Evolutionary conservation across 768 basidiomycete species (phyloP), one percentile per base, ranked within the genome.

Genomic region (Hydnum rufescens): DNA sequence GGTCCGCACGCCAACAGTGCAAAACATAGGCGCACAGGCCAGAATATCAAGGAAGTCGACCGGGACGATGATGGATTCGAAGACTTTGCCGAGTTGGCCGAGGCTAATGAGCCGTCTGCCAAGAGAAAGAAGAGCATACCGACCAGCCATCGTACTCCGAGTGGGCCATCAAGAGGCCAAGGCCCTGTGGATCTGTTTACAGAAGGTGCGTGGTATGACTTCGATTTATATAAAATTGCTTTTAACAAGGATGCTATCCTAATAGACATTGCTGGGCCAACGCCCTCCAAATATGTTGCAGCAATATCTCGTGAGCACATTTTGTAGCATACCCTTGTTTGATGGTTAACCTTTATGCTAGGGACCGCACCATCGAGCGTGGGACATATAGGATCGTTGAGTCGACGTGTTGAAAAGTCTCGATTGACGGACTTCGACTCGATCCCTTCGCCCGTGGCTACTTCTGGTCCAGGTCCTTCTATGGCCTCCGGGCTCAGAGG

Each of bases 61-160:
- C 43, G 47, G 5, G 54, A 56, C 31, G 23, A 31, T 1, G 55
- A 56, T 28, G 55, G 54, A 8, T 56, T 55, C 36, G 55, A 56
- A 43, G 55, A 56, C 49, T 55, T 56, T 32, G 47, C 49, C 29
- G 30, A 56, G 26, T 48, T 47, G 26, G 13, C 8, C 13, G 13
- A 26, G 8, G 13, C 26, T 13, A 47, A 47, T 47, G 44, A 47
- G 44, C n/a, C n/a, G n/a, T n/a, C n/a, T n/a, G n/a, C n/a, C n/a
- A n/a, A n/a, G n/a, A n/a, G n/a, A n/a, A n/a, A n/a, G n/a, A n/a
- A 13, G 44, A 13, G 8, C 13, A 8, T 28, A 13, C 8, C 8
- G 13, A 16, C 44, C 13, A 47, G 13, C 44, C 8, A 13, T 26
- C 8, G 13, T 26, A 13, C 44, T 26, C 44, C 44, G 8, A 13